Percentiles rank a stretch among this genome's conserved stretches.
Evolutionary conservation across 2,329 filamentous ascomycete species (phyloP).

Genomic region (Cadophora luteo-olivacea): DNA sequence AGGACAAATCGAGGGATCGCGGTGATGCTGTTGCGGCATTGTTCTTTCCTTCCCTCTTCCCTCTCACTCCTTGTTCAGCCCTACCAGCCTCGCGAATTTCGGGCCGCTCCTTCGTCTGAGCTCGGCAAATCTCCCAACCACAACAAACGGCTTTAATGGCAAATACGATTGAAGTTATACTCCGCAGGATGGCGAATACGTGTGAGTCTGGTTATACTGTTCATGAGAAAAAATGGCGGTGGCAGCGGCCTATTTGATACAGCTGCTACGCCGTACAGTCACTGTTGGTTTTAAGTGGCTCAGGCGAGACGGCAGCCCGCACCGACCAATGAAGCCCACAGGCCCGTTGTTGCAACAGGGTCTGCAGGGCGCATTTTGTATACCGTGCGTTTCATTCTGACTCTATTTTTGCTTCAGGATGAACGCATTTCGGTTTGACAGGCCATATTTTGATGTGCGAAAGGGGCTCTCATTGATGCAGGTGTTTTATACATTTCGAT

Average conservation of each 20-base stretch:
- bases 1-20: slow-evolving; percentile 27
- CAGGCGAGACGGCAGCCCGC: slow-evolving; percentile 16
- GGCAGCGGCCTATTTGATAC: slow-evolving; percentile 25
- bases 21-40: slow-evolving; percentile 12
- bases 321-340: slow-evolving; percentile 21
- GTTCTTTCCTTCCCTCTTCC: slow-evolving; percentile 3
- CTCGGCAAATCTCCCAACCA: neutral
- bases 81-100: slow-evolving; percentile 23
- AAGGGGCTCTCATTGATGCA: neutral
- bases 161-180: neutral
- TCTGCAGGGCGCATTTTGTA: neutral
- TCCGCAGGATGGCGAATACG: neutral
- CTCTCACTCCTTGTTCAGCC: slow-evolving; percentile 23
- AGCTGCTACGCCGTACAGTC: slow-evolving; percentile 22
- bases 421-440: slow-evolving; percentile 6
- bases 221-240: slow-evolving; percentile 7
- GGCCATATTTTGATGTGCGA: neutral
- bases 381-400: slow-evolving; percentile 15
- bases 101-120: neutral
- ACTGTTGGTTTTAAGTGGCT: slow-evolving; percentile 21
- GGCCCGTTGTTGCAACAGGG: slow-evolving; percentile 20
- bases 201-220: neutral
- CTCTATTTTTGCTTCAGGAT: slow-evolving; percentile 29
- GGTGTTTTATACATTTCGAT: neutral
- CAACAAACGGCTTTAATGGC: neutral